Conservation (phyloP, 1,284 basidiomycete genomes). For the Inonotus obliquus region DNA sequence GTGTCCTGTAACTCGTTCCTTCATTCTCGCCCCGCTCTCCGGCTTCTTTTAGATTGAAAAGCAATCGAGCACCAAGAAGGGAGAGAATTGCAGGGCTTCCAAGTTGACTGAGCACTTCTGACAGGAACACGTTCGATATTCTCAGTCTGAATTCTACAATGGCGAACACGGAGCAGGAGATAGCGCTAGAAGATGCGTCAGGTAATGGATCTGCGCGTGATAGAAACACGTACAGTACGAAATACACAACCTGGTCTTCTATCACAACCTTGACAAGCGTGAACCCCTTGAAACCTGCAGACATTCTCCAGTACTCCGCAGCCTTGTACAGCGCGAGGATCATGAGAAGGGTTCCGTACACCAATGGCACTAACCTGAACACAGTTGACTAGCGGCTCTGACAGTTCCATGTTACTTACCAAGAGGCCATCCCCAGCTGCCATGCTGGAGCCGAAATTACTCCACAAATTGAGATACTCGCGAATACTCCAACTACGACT, state of each 20-base stretch:
- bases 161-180: neutral
- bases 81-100: conserved; percentile 1
- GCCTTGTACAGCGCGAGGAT: neutral
- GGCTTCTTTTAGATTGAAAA: conserved; percentile 2
- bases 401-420: neutral
- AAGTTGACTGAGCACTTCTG: neutral
- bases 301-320: neutral
- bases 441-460: neutral
- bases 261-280: conserved; percentile 1
- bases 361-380: neutral
- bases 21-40: neutral
- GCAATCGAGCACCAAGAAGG: neutral
- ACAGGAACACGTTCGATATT: neutral
- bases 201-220: neutral
- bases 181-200: neutral
- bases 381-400: neutral
- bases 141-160: neutral
- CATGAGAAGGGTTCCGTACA: neutral
- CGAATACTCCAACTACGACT: too few relatives aligned
- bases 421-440: neutral
- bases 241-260: neutral
- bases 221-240: neutral
- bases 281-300: neutral
- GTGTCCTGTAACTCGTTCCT: neutral
- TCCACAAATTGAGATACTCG: neutral